Base-by-base conservation (phyloP, 306 rosid genomes). In the Comarum palustre region DNA sequence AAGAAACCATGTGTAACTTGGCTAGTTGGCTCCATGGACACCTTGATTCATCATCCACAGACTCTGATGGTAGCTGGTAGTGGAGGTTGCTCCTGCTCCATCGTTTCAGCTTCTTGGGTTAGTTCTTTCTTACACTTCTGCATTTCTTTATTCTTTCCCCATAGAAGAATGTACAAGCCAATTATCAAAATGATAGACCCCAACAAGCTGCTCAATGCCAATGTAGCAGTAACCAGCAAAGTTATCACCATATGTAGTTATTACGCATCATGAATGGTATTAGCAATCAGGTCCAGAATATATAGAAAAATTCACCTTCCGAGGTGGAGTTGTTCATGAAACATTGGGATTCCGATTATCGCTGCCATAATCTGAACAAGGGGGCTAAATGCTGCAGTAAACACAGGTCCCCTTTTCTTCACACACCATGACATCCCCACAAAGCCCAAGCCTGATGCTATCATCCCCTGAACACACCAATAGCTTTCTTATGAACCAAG, bases 391-490 rank as follows among this genome's bases (percentile, higher is more conserved):
- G 98, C 96, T 55, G 98, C 92, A 2, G 98, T 93, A 77, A 90
- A 87, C 6, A 93, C 92, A 17, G 98, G 97, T 27, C 98, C 98
- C 76, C 96, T 86, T 77, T 93, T 90, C 79, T 89, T 90, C 11
- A 93, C 97, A 76, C 97, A 90, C 98, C 98, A 93, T 72, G 98
- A 87, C 97, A 93, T 89, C 11, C 93, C 97, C 73, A 93, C 97
- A 48, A 71, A 80, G 75, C 97, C 87, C 69, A 93, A 79, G 15
- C 98, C 98, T 1, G 97, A 93, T 52, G 93, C 97, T 13, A 93
- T 69, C 78, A 93, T 82, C n/a, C 97, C 98, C 97, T 93, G 78
- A 13, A 36, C 14, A 58, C 43, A 20, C 16, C 54, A 66, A n/a
- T n/a, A 54, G 22, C 22, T 43, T 3, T 19, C 54, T 39, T 43